Evolutionary conservation across 2,329 filamentous ascomycete genomes (phyloP).

Genomic region (Cadophora sp.): DNA sequence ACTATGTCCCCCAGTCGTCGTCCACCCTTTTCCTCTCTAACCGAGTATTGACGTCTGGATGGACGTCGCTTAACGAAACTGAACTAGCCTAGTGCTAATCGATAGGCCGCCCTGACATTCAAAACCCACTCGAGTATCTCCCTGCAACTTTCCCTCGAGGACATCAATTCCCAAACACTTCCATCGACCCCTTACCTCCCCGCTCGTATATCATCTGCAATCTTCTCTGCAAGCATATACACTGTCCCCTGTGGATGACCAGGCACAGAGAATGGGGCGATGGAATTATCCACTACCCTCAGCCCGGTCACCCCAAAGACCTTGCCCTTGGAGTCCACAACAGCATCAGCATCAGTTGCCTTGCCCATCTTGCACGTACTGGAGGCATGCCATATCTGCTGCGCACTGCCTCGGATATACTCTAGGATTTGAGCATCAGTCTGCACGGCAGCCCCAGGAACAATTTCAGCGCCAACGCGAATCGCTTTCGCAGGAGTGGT

Average conservation of each 20-base stretch:
- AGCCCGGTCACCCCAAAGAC: conserved; percentile 31
- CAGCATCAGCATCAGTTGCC: conserved; percentile 45
- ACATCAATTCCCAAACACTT: not conserved
- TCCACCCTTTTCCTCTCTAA: not conserved
- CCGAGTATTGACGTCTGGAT: too few species aligned
- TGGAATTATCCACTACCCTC: conserved; percentile 36
- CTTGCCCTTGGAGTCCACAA: conserved; percentile 32
- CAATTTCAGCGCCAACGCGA: conserved; percentile 29
- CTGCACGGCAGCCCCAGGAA: conserved; percentile 24
- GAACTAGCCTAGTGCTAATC: not conserved
- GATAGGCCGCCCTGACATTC: not conserved
- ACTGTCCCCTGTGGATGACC: conserved; percentile 50
- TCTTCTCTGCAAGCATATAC: conserved; percentile 52
- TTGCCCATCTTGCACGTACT: conserved; percentile 65
- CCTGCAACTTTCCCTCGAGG: not conserved
- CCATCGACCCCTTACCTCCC: not conserved
- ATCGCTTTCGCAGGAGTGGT: conserved; percentile 20
- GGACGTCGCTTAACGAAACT: not conserved
- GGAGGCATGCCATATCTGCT: conserved; percentile 55
- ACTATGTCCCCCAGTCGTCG: not conserved
- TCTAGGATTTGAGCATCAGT: conserved; percentile 34
- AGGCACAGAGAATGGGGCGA: conserved; percentile 42
- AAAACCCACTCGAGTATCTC: not conserved
- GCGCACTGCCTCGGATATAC: conserved; percentile 38
- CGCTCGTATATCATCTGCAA: conserved; percentile 42